Evolutionary conservation across 2,329 filamentous ascomycete genomes (phyloP).

Genomic region (Fusarium paranaense): DNA sequence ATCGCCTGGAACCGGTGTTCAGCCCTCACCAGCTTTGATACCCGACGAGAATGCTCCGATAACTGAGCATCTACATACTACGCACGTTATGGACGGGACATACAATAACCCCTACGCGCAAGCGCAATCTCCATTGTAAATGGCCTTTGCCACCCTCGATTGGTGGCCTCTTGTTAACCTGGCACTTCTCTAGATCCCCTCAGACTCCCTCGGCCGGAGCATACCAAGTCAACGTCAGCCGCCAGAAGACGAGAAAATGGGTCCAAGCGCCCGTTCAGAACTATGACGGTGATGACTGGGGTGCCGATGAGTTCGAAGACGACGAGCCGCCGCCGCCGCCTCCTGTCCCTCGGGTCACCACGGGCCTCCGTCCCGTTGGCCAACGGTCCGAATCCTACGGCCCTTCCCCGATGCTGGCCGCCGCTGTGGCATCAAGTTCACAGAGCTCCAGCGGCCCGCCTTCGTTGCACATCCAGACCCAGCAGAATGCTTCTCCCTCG

Average conservation of each 20-base stretch:
- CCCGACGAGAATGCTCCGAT: constrained; percentile 40
- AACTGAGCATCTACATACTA: constrained; percentile 22
- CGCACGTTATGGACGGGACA: constrained; percentile 46
- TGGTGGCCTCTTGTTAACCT: constrained; percentile 22
- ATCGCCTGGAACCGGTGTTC: constrained; percentile 8
- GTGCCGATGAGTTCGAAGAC: constrained; percentile 74
- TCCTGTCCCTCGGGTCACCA: constrained; percentile 43
- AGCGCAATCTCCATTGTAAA: constrained; percentile 45
- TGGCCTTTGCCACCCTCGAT: background rate
- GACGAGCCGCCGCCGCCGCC: constrained; percentile 60
- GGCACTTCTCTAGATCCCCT: constrained; percentile 41
- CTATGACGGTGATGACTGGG: constrained; percentile 97
- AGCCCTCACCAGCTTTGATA: constrained; percentile 2
- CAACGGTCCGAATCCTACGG: constrained; percentile 46
- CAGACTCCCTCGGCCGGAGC: constrained; percentile 49
- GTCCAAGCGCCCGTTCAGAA: constrained; percentile 86
- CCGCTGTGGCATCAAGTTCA: constrained; percentile 40
- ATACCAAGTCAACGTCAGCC: constrained; percentile 88
- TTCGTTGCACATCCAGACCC: constrained; percentile 44
- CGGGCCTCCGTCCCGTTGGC: constrained; percentile 45
- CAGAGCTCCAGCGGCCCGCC: constrained; percentile 41
- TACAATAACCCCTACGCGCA: constrained; percentile 45
- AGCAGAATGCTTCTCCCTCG: constrained; percentile 14
- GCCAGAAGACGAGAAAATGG: constrained; percentile 94
- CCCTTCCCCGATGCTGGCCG: constrained; percentile 40